Percentiles rank a stretch among this genome's conserved stretches.
Evolutionary conservation across 345 rosid species (phyloP).

Genomic region (Psidium guajava): DNA sequence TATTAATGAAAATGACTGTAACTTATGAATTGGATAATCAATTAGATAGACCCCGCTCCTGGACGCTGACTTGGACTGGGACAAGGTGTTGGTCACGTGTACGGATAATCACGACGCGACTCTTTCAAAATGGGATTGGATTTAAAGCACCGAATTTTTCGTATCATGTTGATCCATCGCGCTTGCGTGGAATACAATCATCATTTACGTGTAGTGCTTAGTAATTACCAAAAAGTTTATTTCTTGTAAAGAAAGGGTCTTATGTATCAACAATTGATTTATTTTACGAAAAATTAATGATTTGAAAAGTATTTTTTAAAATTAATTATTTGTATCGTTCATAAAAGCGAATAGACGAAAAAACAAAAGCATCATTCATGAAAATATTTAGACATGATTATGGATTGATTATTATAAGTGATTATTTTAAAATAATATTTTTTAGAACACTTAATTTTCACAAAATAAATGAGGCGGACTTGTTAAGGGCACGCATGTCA

Average conservation of each 20-base stretch:
- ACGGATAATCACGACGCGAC: not conserved
- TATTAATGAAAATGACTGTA: not conserved
- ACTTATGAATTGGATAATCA: not conserved
- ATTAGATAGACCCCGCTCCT: not conserved
- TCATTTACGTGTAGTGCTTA: not conserved
- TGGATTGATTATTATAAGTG: not conserved
- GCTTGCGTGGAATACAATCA: not conserved
- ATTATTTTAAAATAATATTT: not conserved
- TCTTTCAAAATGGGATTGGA: not conserved
- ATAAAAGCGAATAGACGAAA: not conserved
- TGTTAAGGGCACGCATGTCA: not conserved
- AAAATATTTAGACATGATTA: not conserved
- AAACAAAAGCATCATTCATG: not conserved
- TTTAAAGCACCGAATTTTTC: not conserved
- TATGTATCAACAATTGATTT: rapidly evolving
- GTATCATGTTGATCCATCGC: not conserved
- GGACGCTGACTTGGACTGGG: not conserved
- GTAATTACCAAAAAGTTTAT: not conserved
- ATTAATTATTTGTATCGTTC: not conserved
- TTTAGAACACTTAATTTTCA: not conserved
- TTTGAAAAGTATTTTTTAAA: not conserved
- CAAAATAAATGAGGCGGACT: rapidly evolving
- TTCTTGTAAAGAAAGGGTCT: not conserved
- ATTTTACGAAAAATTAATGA: not conserved
- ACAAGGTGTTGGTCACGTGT: not conserved